These are phyloP conservation scores for Syzygium oleosum DNA, from an alignment of 345 rosid genomes.

Conservation along the genomic window DNA sequence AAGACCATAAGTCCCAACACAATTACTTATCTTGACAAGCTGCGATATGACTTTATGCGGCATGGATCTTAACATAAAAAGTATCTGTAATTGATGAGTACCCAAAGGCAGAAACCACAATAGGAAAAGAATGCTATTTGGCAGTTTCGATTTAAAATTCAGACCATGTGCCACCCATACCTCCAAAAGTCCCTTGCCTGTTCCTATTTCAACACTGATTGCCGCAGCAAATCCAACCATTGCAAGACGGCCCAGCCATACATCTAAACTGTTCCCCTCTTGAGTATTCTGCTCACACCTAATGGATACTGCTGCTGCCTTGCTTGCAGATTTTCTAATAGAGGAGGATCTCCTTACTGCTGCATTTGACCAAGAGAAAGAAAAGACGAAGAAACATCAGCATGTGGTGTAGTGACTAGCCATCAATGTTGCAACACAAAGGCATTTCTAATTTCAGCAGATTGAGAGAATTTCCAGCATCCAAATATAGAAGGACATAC, in stretches of 20 bases:
- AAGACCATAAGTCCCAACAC: neutral
- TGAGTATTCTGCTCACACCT: slow-evolving; percentile 63
- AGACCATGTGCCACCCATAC: slow-evolving; percentile 15
- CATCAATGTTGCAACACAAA: neutral
- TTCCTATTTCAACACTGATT: slow-evolving; percentile 58
- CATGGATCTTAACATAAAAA: neutral
- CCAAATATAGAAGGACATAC: neutral
- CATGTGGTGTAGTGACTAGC: neutral
- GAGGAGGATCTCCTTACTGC: slow-evolving; percentile 23
- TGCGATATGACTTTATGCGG: neutral
- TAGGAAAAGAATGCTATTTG: neutral
- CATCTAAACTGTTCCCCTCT: slow-evolving; percentile 52
- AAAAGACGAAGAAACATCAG: neutral
- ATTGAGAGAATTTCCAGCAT: neutral
- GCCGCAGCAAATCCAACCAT: slow-evolving; percentile 88
- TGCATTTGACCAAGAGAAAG: slow-evolving; percentile 5
- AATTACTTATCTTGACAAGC: neutral
- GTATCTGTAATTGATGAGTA: neutral
- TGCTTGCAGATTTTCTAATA: slow-evolving; percentile 19
- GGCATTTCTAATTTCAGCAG: neutral
- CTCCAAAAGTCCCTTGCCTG: slow-evolving; percentile 91
- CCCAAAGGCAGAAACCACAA: neutral
- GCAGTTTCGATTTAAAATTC: neutral
- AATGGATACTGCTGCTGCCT: slow-evolving; percentile 36
- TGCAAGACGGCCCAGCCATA: slow-evolving; percentile 90